These are phyloP conservation scores for Mortierella polycephala DNA, from an alignment of 371 early-diverging fungal genomes.

Conservation along the genomic window DNA sequence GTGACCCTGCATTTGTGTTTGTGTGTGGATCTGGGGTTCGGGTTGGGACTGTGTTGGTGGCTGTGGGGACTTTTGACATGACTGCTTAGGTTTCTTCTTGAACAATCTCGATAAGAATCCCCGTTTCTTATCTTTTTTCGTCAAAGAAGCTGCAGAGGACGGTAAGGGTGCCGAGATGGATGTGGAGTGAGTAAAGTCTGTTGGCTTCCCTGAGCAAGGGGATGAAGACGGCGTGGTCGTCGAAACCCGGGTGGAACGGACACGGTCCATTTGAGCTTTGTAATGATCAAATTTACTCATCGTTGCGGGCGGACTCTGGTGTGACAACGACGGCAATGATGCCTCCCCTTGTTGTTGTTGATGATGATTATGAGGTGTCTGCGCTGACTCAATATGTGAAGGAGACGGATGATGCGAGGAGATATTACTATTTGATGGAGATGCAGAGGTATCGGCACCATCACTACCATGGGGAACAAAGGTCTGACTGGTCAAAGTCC, in stretches of 20 bases:
- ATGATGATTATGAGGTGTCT: background rate
- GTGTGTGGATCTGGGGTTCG: no score
- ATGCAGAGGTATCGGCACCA: background rate
- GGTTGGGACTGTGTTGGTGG: slow-evolving; percentile 5
- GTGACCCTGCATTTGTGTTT: background rate
- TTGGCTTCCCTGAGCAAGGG: background rate
- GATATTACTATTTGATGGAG: background rate
- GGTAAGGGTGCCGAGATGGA: background rate
- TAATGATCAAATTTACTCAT: slow-evolving; percentile 40
- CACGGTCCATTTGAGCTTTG: slow-evolving; percentile 37
- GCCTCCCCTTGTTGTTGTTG: background rate
- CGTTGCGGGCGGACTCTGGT: background rate
- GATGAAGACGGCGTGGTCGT: slow-evolving; percentile 11
- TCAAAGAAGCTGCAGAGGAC: background rate
- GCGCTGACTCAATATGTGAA: no score
- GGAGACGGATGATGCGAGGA: no score
- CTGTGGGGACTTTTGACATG: background rate
- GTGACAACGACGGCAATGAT: background rate
- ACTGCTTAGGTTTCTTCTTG: background rate
- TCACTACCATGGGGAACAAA: no score
- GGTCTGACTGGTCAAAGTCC: background rate
- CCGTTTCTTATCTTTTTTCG: no score
- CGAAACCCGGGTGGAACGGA: slow-evolving; percentile 12
- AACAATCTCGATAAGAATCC: no score
- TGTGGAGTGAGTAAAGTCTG: background rate